phyloP scores from a whole-genome alignment of 2,329 filamentous ascomycete species.

The Annulohypoxylon truncatum region DNA sequence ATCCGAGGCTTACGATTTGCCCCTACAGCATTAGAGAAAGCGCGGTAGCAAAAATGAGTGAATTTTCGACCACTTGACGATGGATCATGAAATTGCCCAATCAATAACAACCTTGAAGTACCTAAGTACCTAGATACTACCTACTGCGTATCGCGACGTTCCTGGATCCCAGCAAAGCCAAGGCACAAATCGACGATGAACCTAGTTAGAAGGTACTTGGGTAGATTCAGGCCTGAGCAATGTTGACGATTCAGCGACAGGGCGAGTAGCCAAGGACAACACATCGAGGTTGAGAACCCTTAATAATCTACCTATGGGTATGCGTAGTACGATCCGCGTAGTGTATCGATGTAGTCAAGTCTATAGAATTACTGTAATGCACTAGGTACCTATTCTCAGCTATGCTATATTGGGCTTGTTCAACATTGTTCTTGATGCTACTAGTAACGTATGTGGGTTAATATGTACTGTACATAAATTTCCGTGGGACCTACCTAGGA shows the following conservation, averaged over 20 bases:
- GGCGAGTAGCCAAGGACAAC: conserved; percentile 5
- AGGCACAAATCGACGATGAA: conserved; percentile 26
- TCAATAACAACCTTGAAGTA: background rate
- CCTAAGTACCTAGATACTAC: background rate
- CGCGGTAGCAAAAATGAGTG: conserved; percentile 28
- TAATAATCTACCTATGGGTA: background rate
- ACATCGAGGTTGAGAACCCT: conserved; percentile 3
- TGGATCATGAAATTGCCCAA: background rate
- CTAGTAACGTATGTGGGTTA: no score
- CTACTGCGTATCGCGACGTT: background rate
- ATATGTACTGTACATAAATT: background rate
- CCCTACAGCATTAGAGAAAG: conserved; percentile 10
- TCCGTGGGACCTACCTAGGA: background rate
- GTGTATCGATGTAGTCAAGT: background rate
- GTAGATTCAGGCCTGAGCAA: background rate
- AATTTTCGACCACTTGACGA: conserved; percentile 24
- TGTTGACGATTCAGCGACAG: conserved; percentile 23
- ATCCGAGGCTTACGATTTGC: conserved; percentile 9
- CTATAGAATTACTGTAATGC: conserved; percentile 9
- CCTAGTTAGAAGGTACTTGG: conserved; percentile 14
- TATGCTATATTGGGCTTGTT: no score
- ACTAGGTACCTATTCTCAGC: no score
- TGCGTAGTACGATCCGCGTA: conserved; percentile 1
- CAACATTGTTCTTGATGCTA: no score
- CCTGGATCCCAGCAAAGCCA: conserved; percentile 24